Evolutionary conservation across 495 filamentous ascomycete species (phyloP).

Genomic region (Neurospora sp.): DNA sequence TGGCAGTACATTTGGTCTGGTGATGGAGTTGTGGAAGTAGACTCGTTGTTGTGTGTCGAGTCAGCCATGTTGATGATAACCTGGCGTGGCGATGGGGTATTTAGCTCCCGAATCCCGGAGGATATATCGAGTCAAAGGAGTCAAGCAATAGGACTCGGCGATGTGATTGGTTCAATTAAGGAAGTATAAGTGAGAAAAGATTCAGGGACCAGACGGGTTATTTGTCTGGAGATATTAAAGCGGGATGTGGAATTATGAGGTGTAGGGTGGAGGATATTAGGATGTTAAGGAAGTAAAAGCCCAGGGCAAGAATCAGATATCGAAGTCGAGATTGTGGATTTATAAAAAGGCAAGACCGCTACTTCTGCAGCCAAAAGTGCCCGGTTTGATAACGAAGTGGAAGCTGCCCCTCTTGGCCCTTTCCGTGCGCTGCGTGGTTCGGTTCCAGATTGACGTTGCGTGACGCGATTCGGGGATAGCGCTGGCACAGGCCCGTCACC

Average conservation of each 20-base stretch:
- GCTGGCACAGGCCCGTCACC: background rate
- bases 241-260: background rate
- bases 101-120: background rate
- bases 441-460: background rate
- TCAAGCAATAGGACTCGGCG: background rate
- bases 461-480: background rate
- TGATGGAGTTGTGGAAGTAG: background rate
- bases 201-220: background rate
- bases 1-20: conserved; percentile 16
- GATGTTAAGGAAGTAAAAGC: background rate
- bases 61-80: conserved; percentile 3
- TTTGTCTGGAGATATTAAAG: background rate
- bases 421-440: background rate
- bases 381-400: background rate
- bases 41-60: background rate
- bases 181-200: background rate
- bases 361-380: background rate
- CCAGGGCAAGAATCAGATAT: background rate
- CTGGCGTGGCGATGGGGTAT: background rate
- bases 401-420: background rate
- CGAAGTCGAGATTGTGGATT: background rate
- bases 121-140: background rate
- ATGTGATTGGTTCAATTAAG: background rate
- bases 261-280: background rate
- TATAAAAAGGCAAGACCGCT: background rate